phyloP scores from a whole-genome alignment of 2,329 filamentous ascomycete genomes.

The Pseudogymnoascus sp. region DNA sequence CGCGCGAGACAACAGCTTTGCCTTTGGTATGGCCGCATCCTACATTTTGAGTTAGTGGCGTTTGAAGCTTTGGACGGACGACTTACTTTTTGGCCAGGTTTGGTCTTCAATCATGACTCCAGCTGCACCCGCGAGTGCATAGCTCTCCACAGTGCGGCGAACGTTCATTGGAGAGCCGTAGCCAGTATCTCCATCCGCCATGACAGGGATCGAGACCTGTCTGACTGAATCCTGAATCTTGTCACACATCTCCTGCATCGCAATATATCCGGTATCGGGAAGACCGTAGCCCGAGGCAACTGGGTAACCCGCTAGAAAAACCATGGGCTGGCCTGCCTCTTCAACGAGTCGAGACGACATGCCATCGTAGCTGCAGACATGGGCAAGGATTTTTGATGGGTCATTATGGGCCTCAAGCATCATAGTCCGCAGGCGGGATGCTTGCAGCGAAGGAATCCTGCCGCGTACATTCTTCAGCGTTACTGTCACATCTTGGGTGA shows the following conservation, averaged over 20 bases:
- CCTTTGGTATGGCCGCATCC: conserved; percentile 40
- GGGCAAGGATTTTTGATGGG: conserved; percentile 37
- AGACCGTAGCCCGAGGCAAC: conserved; percentile 35
- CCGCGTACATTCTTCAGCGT: conserved; percentile 30
- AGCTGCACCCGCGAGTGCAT: conserved; percentile 28
- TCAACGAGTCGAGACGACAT: conserved; percentile 37
- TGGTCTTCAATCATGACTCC: conserved; percentile 40
- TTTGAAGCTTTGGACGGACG: not conserved
- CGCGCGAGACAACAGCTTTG: conserved; percentile 37
- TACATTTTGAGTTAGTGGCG: conserved; percentile 14
- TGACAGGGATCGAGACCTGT: conserved; percentile 33
- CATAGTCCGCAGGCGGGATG: conserved; percentile 32
- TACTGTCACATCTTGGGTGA: conserved; percentile 13
- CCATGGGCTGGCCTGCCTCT: conserved; percentile 38
- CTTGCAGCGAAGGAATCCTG: conserved; percentile 31
- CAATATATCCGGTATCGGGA: conserved; percentile 42
- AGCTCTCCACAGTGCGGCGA: conserved; percentile 36
- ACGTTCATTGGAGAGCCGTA: conserved; percentile 43
- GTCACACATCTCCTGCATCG: conserved; percentile 38
- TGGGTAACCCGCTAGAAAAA: conserved; percentile 38
- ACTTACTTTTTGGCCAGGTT: conserved; percentile 40
- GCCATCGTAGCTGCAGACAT: conserved; percentile 37
- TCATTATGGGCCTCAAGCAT: conserved; percentile 35
- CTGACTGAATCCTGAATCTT: conserved; percentile 37
- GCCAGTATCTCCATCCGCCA: conserved; percentile 41